A percentile compares a stretch with the other conserved stretches of the same genome.
Evolutionary conservation across 768 basidiomycete genomes (phyloP).

Genomic region (Lentinus tigrinus): DNA sequence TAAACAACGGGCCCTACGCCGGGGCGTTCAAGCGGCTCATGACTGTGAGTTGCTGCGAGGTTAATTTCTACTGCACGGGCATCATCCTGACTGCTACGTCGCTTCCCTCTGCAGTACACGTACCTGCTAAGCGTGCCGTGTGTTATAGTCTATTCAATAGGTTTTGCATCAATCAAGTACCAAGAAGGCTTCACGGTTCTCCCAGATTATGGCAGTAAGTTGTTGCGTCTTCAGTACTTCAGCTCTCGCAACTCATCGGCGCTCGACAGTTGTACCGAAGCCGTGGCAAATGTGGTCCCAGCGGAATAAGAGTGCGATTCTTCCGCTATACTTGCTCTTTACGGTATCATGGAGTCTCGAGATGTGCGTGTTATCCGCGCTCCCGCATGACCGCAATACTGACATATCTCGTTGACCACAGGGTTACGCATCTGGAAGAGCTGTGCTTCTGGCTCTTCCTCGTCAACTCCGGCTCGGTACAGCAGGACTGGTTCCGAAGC

Average conservation of each 20-base stretch:
- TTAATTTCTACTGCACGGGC: background rate
- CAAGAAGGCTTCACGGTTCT: constrained; percentile 55
- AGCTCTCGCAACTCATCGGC: background rate
- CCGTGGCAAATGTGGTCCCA: constrained; percentile 60
- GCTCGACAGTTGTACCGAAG: constrained; percentile 55
- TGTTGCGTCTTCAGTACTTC: background rate
- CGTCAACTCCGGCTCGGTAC: constrained; percentile 57
- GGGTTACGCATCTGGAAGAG: constrained; percentile 82
- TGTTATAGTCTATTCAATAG: constrained; percentile 54
- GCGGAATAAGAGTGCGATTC: constrained; percentile 44
- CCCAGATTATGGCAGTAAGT: constrained; percentile 52
- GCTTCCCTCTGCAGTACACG: constrained; percentile 51
- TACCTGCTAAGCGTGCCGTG: constrained; percentile 66
- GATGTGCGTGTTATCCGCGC: constrained; percentile 47
- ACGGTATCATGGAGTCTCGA: constrained; percentile 73
- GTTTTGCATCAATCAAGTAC: constrained; percentile 74
- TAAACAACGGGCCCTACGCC: constrained; percentile 63
- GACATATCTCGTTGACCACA: constrained; percentile 25
- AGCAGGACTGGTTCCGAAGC: constrained; percentile 78
- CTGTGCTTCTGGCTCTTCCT: constrained; percentile 89
- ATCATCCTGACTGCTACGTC: background rate
- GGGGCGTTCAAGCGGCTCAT: constrained; percentile 85
- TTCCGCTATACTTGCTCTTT: constrained; percentile 66
- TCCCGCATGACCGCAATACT: background rate
- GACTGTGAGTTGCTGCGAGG: constrained; percentile 57